Base-by-base conservation (phyloP, 2,329 filamentous ascomycete species). In the Lasiodiplodia gonubiensis region DNA sequence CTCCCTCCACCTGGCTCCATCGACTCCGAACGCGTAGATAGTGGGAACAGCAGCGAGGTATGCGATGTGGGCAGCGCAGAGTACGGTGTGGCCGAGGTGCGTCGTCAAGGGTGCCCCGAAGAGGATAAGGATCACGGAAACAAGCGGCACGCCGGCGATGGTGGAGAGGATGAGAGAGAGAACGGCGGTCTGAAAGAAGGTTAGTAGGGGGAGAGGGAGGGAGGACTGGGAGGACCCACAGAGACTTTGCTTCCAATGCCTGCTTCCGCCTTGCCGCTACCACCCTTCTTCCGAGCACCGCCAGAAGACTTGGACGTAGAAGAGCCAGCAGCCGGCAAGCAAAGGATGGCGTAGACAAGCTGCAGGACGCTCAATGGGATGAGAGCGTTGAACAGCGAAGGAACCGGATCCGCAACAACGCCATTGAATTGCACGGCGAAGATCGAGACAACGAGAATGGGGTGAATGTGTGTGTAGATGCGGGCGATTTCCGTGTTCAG, bases 41-140 rank as follows among this genome's bases (percentile, higher is more conserved):
- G 97, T 82, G 2, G 93, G 93, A 68, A 94, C 90, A 0, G 92
- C 84, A 21, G 88, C 87, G 14, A 99, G 87, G 0, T 97, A 80
- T 12, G 93, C 88, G 69, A 98, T 86, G 77, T 98, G 94, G 1
- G 90, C 86, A 2, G 92, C 91, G 77, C 90, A 91, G 42, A 97
- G 88, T 37, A 92, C 77, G 1, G 95, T 99, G 71, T 96, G 90
- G 4, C 84, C 76, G 61, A 90, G 82, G 77, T 97, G 92, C 0
- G 92, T 92, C 37, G 94, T 92, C 64, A 97, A 84, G 0, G 95
- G 95, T 8, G 94, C 95, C 75, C 95, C 95, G 79, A 97, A 96
- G 71, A 98, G 90, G 74, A 98, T 85, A 73, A 96, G 86, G 46
- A 89, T 80, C 52, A 88, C 76, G 76, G 85, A 80, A 53, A 90